Base-by-base conservation (phyloP, 176 grass and related monocot species). In the Musa acuminata region DNA sequence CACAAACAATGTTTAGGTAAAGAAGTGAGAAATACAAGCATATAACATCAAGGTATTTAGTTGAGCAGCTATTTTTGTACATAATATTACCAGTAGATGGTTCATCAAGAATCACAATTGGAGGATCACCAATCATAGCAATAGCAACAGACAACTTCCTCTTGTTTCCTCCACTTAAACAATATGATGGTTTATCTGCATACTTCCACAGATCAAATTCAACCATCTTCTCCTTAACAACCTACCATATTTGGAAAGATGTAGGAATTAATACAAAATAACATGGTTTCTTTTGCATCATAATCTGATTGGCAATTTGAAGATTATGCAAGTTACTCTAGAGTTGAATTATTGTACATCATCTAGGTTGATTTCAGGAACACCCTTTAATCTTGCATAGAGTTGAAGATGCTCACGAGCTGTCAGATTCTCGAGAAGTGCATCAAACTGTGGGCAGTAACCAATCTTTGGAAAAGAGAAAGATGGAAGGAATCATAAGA, bases 81-180 rank as follows among this genome's bases (percentile, higher is more conserved):
- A 8, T 3, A 9, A 26, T 11, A 3, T 65, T 86, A 86, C 84
- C 84, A 74, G 84, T 86, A 52, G 84, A 86, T 52, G 84, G 84
- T 51, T 86, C 84, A n/a, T 86, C 84, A 86, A 86, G 84, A 66
- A 86, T 86, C 19, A 86, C 84, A 29, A 82, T 82, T n/a, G 79
- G 84, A 9, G 84, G 84, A 81, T 86, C 73, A 13, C 84, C 84
- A 78, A 86, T 86, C 84, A 86, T 86, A 9, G 84, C 84, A 19
- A 81, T 86, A 60, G 84, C 84, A 86, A 86, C 84, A 78, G 84
- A 86, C 13, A 86, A 35, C 74, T 86, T 86, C 29, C 84, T 79
- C 49, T 86, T 86, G 69, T 82, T 86, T 73, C 84, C 84, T 67
- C 84, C 84, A 78, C 84, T 86, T 71, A 86, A 76, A 52, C 79